A percentile compares a stretch with the other conserved stretches of the same genome.
These are phyloP conservation scores for Arabis hirsuta DNA, from an alignment of 345 rosid genomes.

Conservation along the genomic window DNA sequence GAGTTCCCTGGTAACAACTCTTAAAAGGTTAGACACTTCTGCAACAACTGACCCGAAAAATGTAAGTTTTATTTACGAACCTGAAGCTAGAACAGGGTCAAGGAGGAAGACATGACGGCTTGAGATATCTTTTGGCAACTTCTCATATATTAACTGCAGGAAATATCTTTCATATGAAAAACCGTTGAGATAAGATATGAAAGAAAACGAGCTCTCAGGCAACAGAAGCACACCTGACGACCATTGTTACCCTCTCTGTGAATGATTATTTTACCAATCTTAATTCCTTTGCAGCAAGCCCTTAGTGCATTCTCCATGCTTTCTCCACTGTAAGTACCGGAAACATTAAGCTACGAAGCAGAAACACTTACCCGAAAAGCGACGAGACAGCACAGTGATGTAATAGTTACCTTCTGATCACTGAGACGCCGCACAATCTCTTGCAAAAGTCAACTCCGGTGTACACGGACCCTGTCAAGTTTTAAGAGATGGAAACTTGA, in stretches of 20 bases:
- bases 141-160: conserved; percentile 85
- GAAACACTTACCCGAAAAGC: not conserved
- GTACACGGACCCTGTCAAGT: conserved; percentile 71
- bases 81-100: conserved; percentile 96
- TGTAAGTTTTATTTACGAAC: conserved; percentile 45
- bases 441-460: conserved; percentile 84
- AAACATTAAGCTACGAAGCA: conserved; percentile 5
- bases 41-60: not conserved
- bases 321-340: conserved; percentile 65
- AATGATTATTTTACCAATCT: conserved; percentile 87
- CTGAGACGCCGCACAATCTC: conserved; percentile 81
- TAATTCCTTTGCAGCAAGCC: conserved; percentile 94
- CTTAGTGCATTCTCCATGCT: conserved; percentile 97
- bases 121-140: conserved; percentile 85
- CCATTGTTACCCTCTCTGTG: conserved; percentile 76
- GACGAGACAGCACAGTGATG: not conserved
- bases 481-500: not conserved
- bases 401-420: conserved; percentile 74
- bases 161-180: conserved; percentile 21
- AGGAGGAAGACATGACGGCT: conserved; percentile 82
- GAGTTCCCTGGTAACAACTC: conserved; percentile 60
- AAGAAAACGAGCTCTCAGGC: not conserved
- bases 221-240: conserved; percentile 57
- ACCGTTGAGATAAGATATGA: conserved; percentile 1
- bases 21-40: conserved; percentile 24